Base-by-base conservation (phyloP, 2,329 filamentous ascomycete genomes). In the Beauveria brongniartii region DNA sequence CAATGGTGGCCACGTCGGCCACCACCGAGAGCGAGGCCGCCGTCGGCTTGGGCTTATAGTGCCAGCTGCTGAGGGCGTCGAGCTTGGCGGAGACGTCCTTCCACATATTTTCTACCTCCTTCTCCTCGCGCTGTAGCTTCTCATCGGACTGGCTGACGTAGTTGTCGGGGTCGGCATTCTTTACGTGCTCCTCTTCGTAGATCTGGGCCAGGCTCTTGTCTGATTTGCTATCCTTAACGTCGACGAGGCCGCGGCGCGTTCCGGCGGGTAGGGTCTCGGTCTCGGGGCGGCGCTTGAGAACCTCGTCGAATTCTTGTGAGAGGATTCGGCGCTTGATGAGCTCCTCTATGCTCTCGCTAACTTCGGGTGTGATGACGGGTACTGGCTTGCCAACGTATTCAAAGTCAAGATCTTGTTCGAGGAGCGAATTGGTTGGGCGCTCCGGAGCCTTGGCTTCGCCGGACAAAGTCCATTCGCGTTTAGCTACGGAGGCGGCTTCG, bases 331-430 rank as follows among this genome's bases (percentile, higher is more conserved):
- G 86, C 76, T 97, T 97, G 77, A 99, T 92, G 62, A 99, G 83
- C 40, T 90, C 88, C 74, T 99, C 94, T 61, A 99, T 95, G 67
- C 87, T 87, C 73, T 97, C 92, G 59, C 87, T 95, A 46, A 95
- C 82, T 73, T 97, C 92, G 47, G 90, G 88, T 0, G 94, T 97
- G 71, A 97, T 92, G 63, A 97, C 90, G 1, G 93, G 91, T 0
- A 97, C 89, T 0, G 94, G 93, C 73, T 97, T 99, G 69, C 94
- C 94, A 24, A 91, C 86, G 68, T 95, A 87, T 75, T 99, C 94
- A 70, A 97, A 99, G 66, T 97, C 93, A 28, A 99, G 82, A 68
- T 97, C 92, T 75, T 97, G 86, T 71, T 97, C 92, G 1, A 99
- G 84, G 2, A 99, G 82, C 0, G 93, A 97, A 77, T 99, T 97